These are phyloP conservation scores for Cardamine chenopodiifolia DNA, from an alignment of 345 rosid genomes.

Conservation along the genomic window DNA sequence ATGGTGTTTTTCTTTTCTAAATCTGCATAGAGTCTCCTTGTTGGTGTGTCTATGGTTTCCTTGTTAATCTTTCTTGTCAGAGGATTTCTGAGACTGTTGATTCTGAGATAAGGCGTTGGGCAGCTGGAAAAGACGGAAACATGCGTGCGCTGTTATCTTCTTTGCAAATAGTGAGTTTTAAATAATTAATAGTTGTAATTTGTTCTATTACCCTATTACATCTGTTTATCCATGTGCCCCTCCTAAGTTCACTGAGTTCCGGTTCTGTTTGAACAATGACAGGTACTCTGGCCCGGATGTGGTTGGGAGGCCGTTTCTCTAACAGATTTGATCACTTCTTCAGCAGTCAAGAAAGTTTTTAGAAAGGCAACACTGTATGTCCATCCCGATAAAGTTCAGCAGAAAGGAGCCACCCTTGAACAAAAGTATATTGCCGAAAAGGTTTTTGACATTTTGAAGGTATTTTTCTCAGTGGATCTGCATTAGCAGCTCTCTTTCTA, in stretches of 20 bases:
- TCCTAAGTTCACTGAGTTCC: conserved; percentile 1
- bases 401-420: conserved; percentile 85
- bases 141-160: conserved; percentile 89
- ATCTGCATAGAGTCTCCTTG: conserved; percentile 15
- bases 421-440: conserved; percentile 93
- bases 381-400: conserved; percentile 99
- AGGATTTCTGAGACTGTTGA: conserved; percentile 79
- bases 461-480: conserved; percentile 34
- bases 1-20: background rate
- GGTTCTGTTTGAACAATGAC: conserved; percentile 33
- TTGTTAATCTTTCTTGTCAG: conserved; percentile 50
- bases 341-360: conserved; percentile 85
- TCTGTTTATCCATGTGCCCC: conserved; percentile 16
- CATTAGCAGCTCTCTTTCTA: conserved; percentile 25
- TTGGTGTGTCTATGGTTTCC: background rate
- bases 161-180: conserved; percentile 66
- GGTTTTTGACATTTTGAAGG: conserved; percentile 96
- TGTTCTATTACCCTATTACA: background rate
- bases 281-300: conserved; percentile 95
- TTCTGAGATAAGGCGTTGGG: conserved; percentile 77
- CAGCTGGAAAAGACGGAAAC: conserved; percentile 88
- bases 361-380: conserved; percentile 78
- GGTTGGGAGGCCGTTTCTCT: conserved; percentile 82
- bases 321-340: conserved; percentile 83
- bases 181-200: background rate